A percentile compares a stretch with the other conserved stretches of the same genome.
Conservation (phyloP, 1,284 basidiomycete genomes). For the Pseudozyma hubeiensis region DNA sequence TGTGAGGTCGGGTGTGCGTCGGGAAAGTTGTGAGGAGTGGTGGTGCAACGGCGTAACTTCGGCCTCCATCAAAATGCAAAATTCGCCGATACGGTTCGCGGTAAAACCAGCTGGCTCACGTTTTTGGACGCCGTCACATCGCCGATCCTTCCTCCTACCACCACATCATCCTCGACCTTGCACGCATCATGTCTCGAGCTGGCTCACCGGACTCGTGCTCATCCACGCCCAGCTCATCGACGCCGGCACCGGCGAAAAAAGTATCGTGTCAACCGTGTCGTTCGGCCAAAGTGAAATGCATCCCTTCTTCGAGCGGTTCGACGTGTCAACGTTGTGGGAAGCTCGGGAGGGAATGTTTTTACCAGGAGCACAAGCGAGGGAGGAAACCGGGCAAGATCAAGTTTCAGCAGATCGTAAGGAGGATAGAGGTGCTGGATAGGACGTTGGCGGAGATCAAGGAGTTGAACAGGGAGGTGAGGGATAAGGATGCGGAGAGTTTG, state of each 20-base stretch:
- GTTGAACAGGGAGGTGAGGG: slow-evolving; percentile 28
- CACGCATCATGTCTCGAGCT: too few species aligned
- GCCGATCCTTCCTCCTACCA: too few species aligned
- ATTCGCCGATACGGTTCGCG: too few species aligned
- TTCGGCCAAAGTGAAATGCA: slow-evolving; percentile 43
- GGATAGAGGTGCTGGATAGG: slow-evolving; percentile 29
- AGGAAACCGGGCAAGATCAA: slow-evolving; percentile 50
- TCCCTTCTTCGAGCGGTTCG: slow-evolving; percentile 4
- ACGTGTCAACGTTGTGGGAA: slow-evolving; percentile 28
- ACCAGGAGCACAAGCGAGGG: slow-evolving; percentile 33
- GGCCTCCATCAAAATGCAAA: too few species aligned
- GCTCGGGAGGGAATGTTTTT: slow-evolving; percentile 30
- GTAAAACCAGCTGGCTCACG: too few species aligned
- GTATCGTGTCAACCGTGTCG: slow-evolving; percentile 41
- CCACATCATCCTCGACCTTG: too few species aligned
- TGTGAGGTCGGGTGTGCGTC: too few species aligned
- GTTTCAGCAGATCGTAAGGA: slow-evolving; percentile 34
- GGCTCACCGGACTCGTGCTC: too few species aligned
- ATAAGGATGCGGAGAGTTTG: slow-evolving; percentile 26
- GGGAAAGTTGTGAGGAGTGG: too few species aligned
- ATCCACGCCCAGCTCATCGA: not conserved
- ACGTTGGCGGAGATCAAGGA: slow-evolving; percentile 30
- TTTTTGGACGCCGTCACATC: too few species aligned
- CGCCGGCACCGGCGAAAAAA: slow-evolving; percentile 15
- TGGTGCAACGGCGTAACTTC: too few species aligned